phyloP scores from a whole-genome alignment of 2,329 filamentous ascomycete genomes.

The Diaporthe sp. region DNA sequence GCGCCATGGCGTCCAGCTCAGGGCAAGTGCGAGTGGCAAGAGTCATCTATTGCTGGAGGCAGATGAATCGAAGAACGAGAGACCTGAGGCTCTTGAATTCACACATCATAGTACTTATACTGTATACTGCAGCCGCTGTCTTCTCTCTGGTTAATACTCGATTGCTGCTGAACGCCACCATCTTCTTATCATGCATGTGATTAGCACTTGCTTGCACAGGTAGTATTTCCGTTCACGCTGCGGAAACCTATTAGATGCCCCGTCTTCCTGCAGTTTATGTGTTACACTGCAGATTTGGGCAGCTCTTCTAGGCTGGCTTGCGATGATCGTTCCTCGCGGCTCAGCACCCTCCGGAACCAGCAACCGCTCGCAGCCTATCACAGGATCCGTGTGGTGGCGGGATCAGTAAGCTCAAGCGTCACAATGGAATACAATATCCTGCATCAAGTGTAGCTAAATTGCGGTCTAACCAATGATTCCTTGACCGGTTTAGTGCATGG shows the following conservation, averaged over 20 bases:
- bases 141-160: background rate
- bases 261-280: background rate
- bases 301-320: background rate
- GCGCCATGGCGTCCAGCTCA: background rate
- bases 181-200: background rate
- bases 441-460: background rate
- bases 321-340: background rate
- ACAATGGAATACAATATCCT: background rate
- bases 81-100: background rate
- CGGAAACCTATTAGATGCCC: background rate
- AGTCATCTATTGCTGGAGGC: background rate
- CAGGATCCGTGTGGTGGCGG: background rate
- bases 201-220: background rate
- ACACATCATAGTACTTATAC: background rate
- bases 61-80: background rate
- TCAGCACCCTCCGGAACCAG: background rate
- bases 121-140: background rate
- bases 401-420: constrained; percentile 6
- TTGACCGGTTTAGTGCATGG: background rate
- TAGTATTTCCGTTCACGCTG: background rate
- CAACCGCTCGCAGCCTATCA: background rate
- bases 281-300: constrained; percentile 17
- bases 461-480: background rate
- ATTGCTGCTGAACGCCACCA: background rate
- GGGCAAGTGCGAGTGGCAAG: background rate